Base-by-base conservation (phyloP, 441 rosid genomes). In the Breynia disticha region DNA sequence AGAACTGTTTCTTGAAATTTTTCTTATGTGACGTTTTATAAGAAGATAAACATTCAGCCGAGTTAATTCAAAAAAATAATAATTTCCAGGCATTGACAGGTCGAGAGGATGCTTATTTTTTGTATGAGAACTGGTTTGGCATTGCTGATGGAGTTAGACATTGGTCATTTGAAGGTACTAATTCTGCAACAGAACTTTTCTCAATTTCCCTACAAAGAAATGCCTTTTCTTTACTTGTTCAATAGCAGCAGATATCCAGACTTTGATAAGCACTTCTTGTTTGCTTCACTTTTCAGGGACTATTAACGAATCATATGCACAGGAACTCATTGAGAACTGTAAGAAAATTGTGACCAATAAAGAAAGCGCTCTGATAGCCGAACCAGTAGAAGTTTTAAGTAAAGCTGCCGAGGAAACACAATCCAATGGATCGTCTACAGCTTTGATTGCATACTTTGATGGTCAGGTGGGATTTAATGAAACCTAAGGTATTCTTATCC, bases 81-180 rank as follows among this genome's bases (percentile, higher is more conserved):
- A 72, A 81, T 81, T 77, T 68, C 83, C 91, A 89, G 95, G 93
- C 73, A 63, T 89, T 82, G 83, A 69, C 88, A 79, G 97, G 95
- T 82, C 75, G 79, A 56, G 78, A 79, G 47, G 95, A 89, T 78
- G 86, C 86, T 54, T 79, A 82, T 69, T 89, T 89, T 67, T 54
- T 82, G 57, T 55, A 67, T 60, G 41, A 50, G 51, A 80, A 78
- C 62, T 89, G 97, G 97, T 64, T 86, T n/a, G 94, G 95, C 49
- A 54, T 89, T 69, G 95, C 88, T 6, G 88, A 89, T 50, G 97
- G 97, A 75, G 76, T 71, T 65, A 74, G 76, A 60, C 76, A 70
- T 48, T 89, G 97, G 97, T 84, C 94, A 24, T 55, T 83, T 59
- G 78, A 80, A 73, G 97, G 95, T 89, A 75, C 56, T 20, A 41